Conservation (phyloP, 164 flowering plant genomes). For the Tetrastigma voinierianum region DNA sequence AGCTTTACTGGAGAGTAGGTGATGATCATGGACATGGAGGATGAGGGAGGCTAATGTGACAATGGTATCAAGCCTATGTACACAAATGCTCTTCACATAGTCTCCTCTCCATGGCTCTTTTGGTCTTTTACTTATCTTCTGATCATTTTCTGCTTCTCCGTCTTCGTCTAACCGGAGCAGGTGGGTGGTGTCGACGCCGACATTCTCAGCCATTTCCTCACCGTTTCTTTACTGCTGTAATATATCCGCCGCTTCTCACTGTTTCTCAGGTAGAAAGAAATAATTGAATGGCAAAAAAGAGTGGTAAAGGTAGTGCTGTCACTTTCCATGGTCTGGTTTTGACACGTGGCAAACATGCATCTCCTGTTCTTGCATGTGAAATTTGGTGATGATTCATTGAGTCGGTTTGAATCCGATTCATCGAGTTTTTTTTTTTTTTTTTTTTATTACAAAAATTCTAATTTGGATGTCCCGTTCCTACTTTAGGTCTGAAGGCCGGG, state of each 20-base stretch:
- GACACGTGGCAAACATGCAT: slow-evolving; percentile 1
- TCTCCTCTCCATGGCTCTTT: slow-evolving; percentile 43
- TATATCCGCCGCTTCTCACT: too few species aligned
- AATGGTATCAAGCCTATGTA: slow-evolving; percentile 62
- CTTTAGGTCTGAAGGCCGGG: too few species aligned
- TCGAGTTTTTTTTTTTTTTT: too few species aligned
- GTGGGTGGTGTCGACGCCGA: not conserved
- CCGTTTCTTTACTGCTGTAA: too few species aligned
- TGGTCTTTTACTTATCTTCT: slow-evolving; percentile 12
- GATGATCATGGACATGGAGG: slow-evolving; percentile 56
- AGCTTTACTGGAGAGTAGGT: slow-evolving; percentile 49
- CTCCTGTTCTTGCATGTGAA: too few species aligned
- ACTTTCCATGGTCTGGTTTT: not conserved
- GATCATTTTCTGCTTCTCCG: not conserved
- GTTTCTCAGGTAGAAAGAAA: too few species aligned
- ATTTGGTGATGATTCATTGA: too few species aligned
- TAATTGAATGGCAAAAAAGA: not conserved
- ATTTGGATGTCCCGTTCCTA: too few species aligned
- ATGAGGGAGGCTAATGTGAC: slow-evolving; percentile 63
- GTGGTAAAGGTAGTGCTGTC: not conserved
- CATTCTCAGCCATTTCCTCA: not conserved
- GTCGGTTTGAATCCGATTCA: too few species aligned
- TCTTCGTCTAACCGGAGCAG: not conserved
- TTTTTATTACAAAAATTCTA: too few species aligned
- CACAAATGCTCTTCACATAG: slow-evolving; percentile 48